Base-by-base conservation (phyloP, 2,329 filamentous ascomycete genomes). In the Rosellinia necatrix region DNA sequence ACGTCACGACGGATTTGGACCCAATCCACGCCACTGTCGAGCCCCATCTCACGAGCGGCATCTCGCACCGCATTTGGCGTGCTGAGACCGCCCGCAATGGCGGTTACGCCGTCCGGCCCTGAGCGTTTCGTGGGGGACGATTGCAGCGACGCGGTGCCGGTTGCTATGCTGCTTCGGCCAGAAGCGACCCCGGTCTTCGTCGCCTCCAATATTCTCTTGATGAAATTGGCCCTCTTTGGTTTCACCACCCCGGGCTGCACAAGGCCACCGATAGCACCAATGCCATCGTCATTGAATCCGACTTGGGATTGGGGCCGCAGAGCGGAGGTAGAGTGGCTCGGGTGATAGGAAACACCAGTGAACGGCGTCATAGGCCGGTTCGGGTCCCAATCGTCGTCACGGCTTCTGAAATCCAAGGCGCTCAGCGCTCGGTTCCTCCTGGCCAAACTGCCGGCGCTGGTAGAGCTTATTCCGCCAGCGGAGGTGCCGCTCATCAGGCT, bases 1-100 rank as follows among this genome's bases (percentile, higher is more conserved):
- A 99, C 89, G 73, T 99, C 96, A 41, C 94, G 86, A 30, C 94
- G 88, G 19, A 97, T 92, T 71, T 97, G 92, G n/a, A 99, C 92
- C 92, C 94, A 99, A 71, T 97, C 93, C 12, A 90, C 82, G 9
- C 76, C 76, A 17, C 76, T 65, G 32, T 77, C 81, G 6, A 89
- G 72, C 2, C 89, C 91, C 81, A 89, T 89, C 15, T 96, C 91
- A 53, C 83, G 81, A 12, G 85, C 82, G 4, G 81, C 75, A 59
- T 85, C 83, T 41, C 78, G 77, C 51, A 68, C 74, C 54, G 72
- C 64, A 22, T 70, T 70, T 9, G 69, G 61, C 40, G 64, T 72
- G 37, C 74, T 73, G 59, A 74, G 69, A 6, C 72, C 71, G 8
- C 71, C 81, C 34, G 81, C 75, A 43, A 89, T 82, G 0, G 73